A percentile compares a stretch with the other conserved stretches of the same genome.
Conservation (phyloP, 257 asterid species). For the Rehmannia glutinosa region DNA sequence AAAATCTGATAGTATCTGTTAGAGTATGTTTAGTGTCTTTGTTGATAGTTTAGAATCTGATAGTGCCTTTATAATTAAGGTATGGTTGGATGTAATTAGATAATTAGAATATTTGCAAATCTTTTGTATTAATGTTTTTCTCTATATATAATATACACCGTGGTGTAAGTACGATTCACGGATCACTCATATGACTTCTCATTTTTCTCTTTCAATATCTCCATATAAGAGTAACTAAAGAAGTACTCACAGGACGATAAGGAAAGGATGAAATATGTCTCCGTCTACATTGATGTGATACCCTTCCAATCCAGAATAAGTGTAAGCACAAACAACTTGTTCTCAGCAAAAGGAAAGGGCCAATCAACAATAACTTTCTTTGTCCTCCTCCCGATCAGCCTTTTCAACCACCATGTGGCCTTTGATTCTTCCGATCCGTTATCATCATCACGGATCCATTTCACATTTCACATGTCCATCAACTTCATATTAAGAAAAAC, state of each 20-base stretch:
- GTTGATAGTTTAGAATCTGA: too few relatives aligned
- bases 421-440: conserved; percentile 72
- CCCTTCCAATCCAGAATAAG: conserved; percentile 89
- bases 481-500: conserved; percentile 42
- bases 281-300: conserved; percentile 84
- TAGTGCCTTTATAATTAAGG: too few relatives aligned
- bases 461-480: conserved; percentile 94
- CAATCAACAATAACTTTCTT: conserved; percentile 80
- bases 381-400: conserved; percentile 88
- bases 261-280: conserved; percentile 86
- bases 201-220: too few relatives aligned
- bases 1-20: too few relatives aligned
- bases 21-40: too few relatives aligned
- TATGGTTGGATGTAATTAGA: too few relatives aligned
- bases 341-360: conserved; percentile 90
- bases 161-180: too few relatives aligned
- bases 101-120: too few relatives aligned
- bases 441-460: conserved; percentile 87
- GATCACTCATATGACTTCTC: too few relatives aligned
- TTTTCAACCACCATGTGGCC: conserved; percentile 85
- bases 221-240: too few relatives aligned
- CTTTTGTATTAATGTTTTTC: too few relatives aligned
- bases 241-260: conserved; percentile 73
- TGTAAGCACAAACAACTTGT: conserved; percentile 86
- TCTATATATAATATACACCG: too few relatives aligned